Base-by-base conservation (phyloP, 2,329 filamentous ascomycete species). In the Epicoccum nigrum region DNA sequence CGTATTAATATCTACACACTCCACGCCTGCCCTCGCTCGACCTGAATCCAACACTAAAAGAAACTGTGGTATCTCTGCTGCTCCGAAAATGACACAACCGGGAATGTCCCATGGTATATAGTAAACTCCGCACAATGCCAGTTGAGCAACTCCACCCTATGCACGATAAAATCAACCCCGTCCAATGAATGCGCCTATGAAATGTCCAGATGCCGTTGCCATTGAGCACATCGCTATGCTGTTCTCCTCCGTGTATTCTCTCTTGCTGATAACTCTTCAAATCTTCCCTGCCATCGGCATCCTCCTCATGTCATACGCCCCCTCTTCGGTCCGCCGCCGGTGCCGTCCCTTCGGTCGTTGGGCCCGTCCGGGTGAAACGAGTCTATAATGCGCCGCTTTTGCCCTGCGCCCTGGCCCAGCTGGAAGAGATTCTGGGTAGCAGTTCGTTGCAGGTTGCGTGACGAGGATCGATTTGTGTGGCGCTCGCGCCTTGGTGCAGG, bases 331-430 rank as follows among this genome's bases (percentile, higher is more conserved):
- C 72, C 73, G 3, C 72, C 73, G 1, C 65, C 71, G 12, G 60
- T 57, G 12, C 60, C 64, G 48, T 90, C 87, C 65, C 87, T 87
- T 34, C 83, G 61, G 41, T 74, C 83, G 52, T 82, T 79, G 42
- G 88, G 70, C 57, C 83, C 85, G 45, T 84, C 83, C 7, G 89
- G 76, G 64, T 90, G 88, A 67, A 92, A 92, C 45, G 91, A 86
- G 64, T 92, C 89, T 63, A 89, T 82, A 60, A 90, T 81, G 63
- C 88, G 83, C 33, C 89, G 82, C 72, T 93, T 93, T 60, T 85
- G 81, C 1, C 89, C 89, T 7, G 87, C 83, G 6, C 84, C 85
- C 51, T 81, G 81, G 4, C 85, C 85, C 7, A 89, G 74, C 32
- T 73, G 74, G 35, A 77, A 68, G 30, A 74, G 70, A 58, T 74